Evolutionary conservation across 257 asterid species (phyloP).

Genomic region (Plantago major): DNA sequence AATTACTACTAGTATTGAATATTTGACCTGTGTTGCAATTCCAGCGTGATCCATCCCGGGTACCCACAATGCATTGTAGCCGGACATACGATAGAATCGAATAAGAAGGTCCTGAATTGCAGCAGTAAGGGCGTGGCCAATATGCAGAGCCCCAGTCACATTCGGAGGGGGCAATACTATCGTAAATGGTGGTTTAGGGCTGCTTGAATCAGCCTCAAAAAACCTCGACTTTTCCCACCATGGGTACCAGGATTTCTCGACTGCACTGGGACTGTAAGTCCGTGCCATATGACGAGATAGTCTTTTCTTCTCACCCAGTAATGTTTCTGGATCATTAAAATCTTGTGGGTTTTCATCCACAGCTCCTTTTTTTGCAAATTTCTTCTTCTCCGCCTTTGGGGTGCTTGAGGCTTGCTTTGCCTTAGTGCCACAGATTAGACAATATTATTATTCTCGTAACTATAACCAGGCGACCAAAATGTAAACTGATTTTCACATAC

Average conservation of each 20-base stretch:
- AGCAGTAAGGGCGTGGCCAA: slow-evolving; percentile 95
- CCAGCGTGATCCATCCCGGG: slow-evolving; percentile 99
- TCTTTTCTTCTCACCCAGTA: slow-evolving; percentile 69
- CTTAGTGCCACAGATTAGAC: slow-evolving; percentile 25
- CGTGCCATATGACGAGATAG: slow-evolving; percentile 82
- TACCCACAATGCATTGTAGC: slow-evolving; percentile 86
- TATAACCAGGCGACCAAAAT: too few species aligned
- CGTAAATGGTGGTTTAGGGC: slow-evolving; percentile 77
- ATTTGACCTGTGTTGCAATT: slow-evolving; percentile 86
- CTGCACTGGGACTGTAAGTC: slow-evolving; percentile 70
- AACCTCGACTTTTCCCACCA: slow-evolving; percentile 95
- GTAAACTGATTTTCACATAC: too few species aligned
- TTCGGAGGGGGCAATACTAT: slow-evolving; percentile 96
- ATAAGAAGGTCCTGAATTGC: slow-evolving; percentile 65
- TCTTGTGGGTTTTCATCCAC: slow-evolving; percentile 75
- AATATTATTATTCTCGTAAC: slow-evolving; percentile 1
- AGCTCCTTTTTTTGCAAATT: slow-evolving; percentile 54
- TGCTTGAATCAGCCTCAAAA: slow-evolving; percentile 73
- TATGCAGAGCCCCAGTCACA: slow-evolving; percentile 94
- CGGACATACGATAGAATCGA: slow-evolving; percentile 76
- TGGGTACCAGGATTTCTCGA: slow-evolving; percentile 92
- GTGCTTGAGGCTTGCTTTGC: slow-evolving; percentile 55
- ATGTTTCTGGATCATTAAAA: slow-evolving; percentile 73
- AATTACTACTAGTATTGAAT: too few species aligned
- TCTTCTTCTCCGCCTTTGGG: slow-evolving; percentile 68